Percentiles rank a stretch among this genome's conserved stretches.
Conservation (phyloP, 2,329 filamentous ascomycete species). For the Neophaeococcomyces aloes region DNA sequence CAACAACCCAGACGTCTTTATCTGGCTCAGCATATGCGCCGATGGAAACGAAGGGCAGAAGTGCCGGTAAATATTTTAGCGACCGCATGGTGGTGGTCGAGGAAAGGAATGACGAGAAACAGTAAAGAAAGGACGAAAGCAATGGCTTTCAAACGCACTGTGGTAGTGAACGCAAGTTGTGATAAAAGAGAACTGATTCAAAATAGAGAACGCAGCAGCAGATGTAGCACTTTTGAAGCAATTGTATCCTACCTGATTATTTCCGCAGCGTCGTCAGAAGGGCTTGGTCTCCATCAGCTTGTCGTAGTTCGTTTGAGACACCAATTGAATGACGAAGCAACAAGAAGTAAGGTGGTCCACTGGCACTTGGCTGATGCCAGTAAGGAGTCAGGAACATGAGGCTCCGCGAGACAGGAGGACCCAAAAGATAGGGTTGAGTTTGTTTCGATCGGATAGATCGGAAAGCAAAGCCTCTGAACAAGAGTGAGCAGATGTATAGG, state of each 20-base stretch:
- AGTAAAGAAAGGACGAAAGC: conserved; percentile 21
- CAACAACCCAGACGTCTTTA: conserved; percentile 14
- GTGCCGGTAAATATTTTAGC: conserved; percentile 15
- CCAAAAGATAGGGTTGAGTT: conserved; percentile 1
- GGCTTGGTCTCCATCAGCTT: background rate
- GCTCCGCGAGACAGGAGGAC: conserved; percentile 7
- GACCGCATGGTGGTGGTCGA: conserved; percentile 15
- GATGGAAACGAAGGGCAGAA: conserved; percentile 12
- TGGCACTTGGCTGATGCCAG: background rate
- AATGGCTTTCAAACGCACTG: conserved; percentile 17
- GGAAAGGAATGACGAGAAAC: conserved; percentile 15
- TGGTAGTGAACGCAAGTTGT: background rate
- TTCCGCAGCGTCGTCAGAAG: background rate
- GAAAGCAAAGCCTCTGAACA: background rate
- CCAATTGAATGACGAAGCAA: conserved; percentile 1
- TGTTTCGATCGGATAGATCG: background rate
- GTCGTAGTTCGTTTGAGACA: background rate
- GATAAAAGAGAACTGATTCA: background rate
- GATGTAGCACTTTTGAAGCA: background rate
- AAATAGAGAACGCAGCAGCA: background rate
- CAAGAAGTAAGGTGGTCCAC: background rate
- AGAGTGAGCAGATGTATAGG: background rate
- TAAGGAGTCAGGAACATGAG: background rate
- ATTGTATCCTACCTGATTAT: background rate
- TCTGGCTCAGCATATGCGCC: conserved; percentile 3